phyloP scores from a whole-genome alignment of 192 early-diverging fungal species.

The Gryganskiella cystojenkinii region DNA sequence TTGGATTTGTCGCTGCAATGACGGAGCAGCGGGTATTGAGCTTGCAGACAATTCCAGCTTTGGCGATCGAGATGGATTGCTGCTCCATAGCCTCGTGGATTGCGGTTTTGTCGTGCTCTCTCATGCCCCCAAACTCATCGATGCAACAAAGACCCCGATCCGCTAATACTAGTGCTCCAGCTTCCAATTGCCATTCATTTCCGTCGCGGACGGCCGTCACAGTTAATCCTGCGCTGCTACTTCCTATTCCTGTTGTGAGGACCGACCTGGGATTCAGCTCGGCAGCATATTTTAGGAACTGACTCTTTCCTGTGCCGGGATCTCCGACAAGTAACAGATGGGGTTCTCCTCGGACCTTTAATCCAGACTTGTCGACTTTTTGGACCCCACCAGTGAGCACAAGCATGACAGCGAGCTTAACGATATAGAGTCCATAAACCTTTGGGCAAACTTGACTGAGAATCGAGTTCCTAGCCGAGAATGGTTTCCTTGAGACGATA shows the following conservation, averaged over 20 bases:
- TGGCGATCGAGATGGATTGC: constrained; percentile 84
- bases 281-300: constrained; percentile 81
- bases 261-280: constrained; percentile 71
- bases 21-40: constrained; percentile 82
- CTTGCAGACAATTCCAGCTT: constrained; percentile 83
- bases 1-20: constrained; percentile 84
- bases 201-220: constrained; percentile 79
- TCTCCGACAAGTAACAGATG: constrained; percentile 84
- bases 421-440: constrained; percentile 72
- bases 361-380: constrained; percentile 61
- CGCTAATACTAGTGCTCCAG: constrained; percentile 82
- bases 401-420: constrained; percentile 79
- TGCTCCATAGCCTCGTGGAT: constrained; percentile 90
- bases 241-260: constrained; percentile 82
- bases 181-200: constrained; percentile 84
- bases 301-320: constrained; percentile 83
- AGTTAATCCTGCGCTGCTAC: constrained; percentile 78
- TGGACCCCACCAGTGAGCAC: constrained; percentile 78
- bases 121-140: constrained; percentile 85
- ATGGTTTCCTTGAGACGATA: constrained; percentile 39
- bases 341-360: constrained; percentile 76
- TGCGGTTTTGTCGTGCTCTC: constrained; percentile 76
- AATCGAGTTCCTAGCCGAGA: constrained; percentile 64
- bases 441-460: constrained; percentile 74
- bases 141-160: constrained; percentile 86